A percentile compares a stretch with the other conserved stretches of the same genome.
Conservation (phyloP, 768 basidiomycete species). For the Phaffia tasmanica region DNA sequence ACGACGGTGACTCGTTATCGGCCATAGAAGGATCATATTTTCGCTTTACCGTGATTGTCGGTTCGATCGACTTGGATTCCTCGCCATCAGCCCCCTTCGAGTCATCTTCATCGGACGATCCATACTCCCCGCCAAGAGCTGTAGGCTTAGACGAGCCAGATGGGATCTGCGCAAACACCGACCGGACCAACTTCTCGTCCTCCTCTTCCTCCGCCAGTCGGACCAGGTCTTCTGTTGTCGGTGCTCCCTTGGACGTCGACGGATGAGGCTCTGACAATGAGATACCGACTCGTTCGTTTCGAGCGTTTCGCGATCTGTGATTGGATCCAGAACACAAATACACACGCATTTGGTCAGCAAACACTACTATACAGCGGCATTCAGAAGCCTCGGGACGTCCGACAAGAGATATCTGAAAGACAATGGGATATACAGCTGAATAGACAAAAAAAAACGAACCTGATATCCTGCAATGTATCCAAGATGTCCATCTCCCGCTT, state of each 20-base stretch:
- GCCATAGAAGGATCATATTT: background rate
- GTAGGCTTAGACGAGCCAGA: constrained; percentile 27
- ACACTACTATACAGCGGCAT: too few species aligned
- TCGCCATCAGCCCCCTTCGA: constrained; percentile 20
- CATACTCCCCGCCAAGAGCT: constrained; percentile 16
- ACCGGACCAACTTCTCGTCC: constrained; percentile 77
- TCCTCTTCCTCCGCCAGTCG: constrained; percentile 65
- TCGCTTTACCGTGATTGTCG: constrained; percentile 15
- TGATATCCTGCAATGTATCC: constrained; percentile 75
- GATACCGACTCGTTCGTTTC: constrained; percentile 54
- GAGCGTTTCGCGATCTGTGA: constrained; percentile 54
- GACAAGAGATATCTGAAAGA: constrained; percentile 48
- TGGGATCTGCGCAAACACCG: constrained; percentile 68
- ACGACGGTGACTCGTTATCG: constrained; percentile 9
- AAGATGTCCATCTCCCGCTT: constrained; percentile 98
- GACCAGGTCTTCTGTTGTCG: constrained; percentile 47
- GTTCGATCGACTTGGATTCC: background rate
- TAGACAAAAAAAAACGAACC: constrained; percentile 26
- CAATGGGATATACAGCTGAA: background rate
- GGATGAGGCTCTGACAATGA: constrained; percentile 48
- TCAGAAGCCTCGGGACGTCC: background rate
- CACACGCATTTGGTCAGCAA: too few species aligned
- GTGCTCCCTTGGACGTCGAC: constrained; percentile 23
- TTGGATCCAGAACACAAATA: background rate
- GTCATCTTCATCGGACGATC: constrained; percentile 9